Evolutionary conservation across 148 eudicot species (phyloP), one percentile per base, ranked within the genome.

Genomic region (Rheum nobile): DNA sequence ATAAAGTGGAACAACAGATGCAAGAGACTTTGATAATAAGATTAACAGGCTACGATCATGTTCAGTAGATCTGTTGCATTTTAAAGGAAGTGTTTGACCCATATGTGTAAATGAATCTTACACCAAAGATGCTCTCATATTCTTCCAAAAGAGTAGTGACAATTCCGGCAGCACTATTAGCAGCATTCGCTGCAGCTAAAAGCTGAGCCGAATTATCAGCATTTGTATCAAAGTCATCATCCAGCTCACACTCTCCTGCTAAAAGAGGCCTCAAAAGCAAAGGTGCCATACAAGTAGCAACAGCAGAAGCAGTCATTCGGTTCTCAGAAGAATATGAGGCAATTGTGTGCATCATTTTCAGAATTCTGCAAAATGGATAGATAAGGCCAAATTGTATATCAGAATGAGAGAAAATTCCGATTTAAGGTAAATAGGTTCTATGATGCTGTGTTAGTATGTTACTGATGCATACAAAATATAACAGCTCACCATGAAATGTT

Each of bases 231-330:
- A 88, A 90, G 84, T 91, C 97, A 78, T 94, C 98, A 73, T 91
- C 97, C 83, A 89, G 71, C 80, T 91, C 98, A 77, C 98, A 94
- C 82, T 94, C 98, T 75, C 97, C 99, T 17, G 99, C 97, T 77
- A 95, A 81, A 80, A 95, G 99, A 75, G 99, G 99, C 34, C 97
- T 93, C 61, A 95, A 77, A 77, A 95, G 99, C 81, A 95, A 90
- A 57, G 99, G 99, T 50, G 99, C 99, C 99, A 95, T 95, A 81
- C 99, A 95, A 82, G 96, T 97, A 80, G 99, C 97, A 80, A 95
- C 94, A 76, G 97, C 96, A 63, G 99, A 92, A 37, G 97, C 82
- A 17, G 96, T 88, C 99, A 95, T 95, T 75, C 97, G 89, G 80
- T 95, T 95, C 76, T 87, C 92, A 74, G 92, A 82, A 70, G 94